Conservation (phyloP, 2,329 filamentous ascomycete genomes). For the Cladorrhinum sp. region DNA sequence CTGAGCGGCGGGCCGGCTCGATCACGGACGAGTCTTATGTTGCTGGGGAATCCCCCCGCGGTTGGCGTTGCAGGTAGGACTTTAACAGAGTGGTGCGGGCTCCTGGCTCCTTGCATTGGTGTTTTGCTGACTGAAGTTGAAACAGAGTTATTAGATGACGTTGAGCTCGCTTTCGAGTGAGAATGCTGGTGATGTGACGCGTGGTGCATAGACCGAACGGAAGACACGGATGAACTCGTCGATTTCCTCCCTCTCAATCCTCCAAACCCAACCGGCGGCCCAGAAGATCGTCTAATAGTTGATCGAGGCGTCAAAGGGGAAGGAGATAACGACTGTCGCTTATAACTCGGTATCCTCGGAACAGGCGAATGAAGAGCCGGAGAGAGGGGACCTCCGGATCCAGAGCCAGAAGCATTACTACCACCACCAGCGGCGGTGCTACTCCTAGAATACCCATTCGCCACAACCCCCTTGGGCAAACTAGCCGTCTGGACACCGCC, state of each 20-base stretch:
- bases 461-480: conserved; percentile 49
- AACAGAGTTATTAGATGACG: conserved; percentile 75
- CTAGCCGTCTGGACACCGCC: conserved; percentile 38
- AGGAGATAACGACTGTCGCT: conserved; percentile 79
- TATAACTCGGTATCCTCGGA: conserved; percentile 46
- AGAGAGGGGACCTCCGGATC: conserved; percentile 29
- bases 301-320: conserved; percentile 85
- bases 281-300: conserved; percentile 79
- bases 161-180: conserved; percentile 92
- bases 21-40: conserved; percentile 75
- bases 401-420: conserved; percentile 37
- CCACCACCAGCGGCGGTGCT: conserved; percentile 24
- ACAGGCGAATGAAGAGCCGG: conserved; percentile 23
- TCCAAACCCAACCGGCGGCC: conserved; percentile 43
- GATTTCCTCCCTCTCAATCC: conserved; percentile 90
- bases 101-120: conserved; percentile 61
- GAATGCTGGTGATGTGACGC: conserved; percentile 71
- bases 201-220: conserved; percentile 85
- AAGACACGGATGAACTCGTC: conserved; percentile 91
- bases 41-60: conserved; percentile 70
- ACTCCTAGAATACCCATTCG: conserved; percentile 47
- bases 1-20: conserved; percentile 48
- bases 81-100: conserved; percentile 88
- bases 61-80: conserved; percentile 90
- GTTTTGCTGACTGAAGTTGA: conserved; percentile 67